Conservation (phyloP, 805 yeast genomes). For the Teunomyces kruisii region DNA sequence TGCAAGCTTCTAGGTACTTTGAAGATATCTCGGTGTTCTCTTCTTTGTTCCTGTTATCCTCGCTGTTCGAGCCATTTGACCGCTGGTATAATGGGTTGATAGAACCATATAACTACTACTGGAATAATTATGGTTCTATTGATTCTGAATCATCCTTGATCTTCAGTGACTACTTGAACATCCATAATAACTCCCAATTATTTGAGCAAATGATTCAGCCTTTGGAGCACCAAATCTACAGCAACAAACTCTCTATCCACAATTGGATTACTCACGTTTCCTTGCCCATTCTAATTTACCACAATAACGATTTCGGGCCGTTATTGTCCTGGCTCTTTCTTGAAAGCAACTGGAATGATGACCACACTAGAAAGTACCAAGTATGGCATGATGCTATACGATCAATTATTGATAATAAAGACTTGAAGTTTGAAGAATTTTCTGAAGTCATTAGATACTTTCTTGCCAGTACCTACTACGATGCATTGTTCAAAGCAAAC, state of each 20-base stretch:
- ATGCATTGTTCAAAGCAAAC: slow-evolving; percentile 12
- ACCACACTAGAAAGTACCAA: slow-evolving; percentile 13
- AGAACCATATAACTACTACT: slow-evolving; percentile 29
- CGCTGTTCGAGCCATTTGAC: slow-evolving; percentile 16
- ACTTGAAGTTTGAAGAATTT: slow-evolving; percentile 9
- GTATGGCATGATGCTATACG: slow-evolving; percentile 20
- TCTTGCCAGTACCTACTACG: slow-evolving; percentile 23
- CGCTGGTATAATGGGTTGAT: slow-evolving; percentile 29
- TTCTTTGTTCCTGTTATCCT: slow-evolving; percentile 13
- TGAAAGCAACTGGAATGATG: background rate
- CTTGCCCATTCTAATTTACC: slow-evolving; percentile 24
- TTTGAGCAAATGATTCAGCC: slow-evolving; percentile 27
- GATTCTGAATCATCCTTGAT: slow-evolving; percentile 4
- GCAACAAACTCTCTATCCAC: slow-evolving; percentile 14
- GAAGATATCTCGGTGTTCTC: slow-evolving; percentile 17
- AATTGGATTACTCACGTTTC: slow-evolving; percentile 30
- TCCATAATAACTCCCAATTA: slow-evolving; percentile 12
- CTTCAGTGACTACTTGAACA: slow-evolving; percentile 15
- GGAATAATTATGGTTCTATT: slow-evolving; percentile 23
- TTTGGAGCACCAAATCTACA: slow-evolving; percentile 10
- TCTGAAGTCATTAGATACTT: slow-evolving; percentile 17
- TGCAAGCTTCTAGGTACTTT: slow-evolving; percentile 13
- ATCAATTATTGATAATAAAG: slow-evolving; percentile 11
- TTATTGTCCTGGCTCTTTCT: slow-evolving; percentile 26
- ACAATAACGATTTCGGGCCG: slow-evolving; percentile 21